Evolutionary conservation across 164 flowering plant genomes (phyloP).

Genomic region (Chloranthus sessilifolius): DNA sequence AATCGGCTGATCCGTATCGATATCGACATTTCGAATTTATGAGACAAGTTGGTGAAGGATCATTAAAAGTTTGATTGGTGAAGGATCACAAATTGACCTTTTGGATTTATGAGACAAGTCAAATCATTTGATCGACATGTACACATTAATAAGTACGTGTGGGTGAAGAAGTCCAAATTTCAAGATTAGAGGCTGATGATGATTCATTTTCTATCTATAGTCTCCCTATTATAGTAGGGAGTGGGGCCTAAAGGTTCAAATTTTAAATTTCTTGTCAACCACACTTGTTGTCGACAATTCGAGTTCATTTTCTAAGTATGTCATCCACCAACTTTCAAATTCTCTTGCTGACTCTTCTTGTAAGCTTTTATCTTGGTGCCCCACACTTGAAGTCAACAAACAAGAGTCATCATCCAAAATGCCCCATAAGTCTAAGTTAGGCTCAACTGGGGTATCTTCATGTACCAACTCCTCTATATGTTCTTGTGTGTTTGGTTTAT

Average conservation of each 20-base stretch:
- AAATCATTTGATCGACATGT: background rate
- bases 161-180: conserved; percentile 13
- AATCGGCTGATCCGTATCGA: background rate
- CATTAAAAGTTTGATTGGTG: too few relatives aligned
- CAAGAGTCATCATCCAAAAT: conserved; percentile 22
- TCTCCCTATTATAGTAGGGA: background rate
- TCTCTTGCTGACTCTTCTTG: conserved; percentile 6
- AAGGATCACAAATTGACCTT: too few relatives aligned
- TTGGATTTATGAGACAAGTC: background rate
- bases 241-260: background rate
- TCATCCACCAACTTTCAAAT: conserved; percentile 31
- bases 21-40: background rate
- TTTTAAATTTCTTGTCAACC: background rate
- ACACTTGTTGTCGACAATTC: conserved; percentile 22
- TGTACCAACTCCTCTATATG: conserved; percentile 2
- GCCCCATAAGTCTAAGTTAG: conserved; percentile 39
- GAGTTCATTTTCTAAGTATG: conserved; percentile 45
- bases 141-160: background rate
- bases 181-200: conserved; percentile 10
- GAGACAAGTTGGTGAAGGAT: background rate
- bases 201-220: conserved; percentile 7
- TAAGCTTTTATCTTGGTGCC: conserved; percentile 1
- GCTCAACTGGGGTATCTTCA: conserved; percentile 36
- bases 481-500: conserved; percentile 17
- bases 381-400: conserved; percentile 6